Evolutionary conservation across 805 yeast genomes (phyloP).

Genomic region (Metschnikowia santaceciliae): DNA sequence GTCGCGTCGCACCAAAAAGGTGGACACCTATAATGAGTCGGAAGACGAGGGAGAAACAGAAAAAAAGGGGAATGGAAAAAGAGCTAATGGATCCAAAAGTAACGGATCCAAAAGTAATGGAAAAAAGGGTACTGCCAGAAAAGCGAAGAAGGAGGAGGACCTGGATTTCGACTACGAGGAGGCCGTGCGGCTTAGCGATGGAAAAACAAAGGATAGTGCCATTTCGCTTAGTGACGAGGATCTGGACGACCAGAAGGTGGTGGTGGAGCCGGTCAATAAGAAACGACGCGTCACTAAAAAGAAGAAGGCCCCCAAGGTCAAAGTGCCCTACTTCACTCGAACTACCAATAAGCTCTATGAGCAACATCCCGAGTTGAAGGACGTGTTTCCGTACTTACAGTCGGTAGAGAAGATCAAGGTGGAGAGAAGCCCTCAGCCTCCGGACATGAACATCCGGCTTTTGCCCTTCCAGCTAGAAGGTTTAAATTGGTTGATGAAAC

Average conservation of each 20-base stretch:
- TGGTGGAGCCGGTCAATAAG: constrained; percentile 16
- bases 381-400: constrained; percentile 65
- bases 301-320: constrained; percentile 47
- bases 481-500: constrained; percentile 78
- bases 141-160: neutral
- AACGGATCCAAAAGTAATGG: neutral
- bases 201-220: constrained; percentile 15
- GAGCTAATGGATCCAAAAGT: neutral
- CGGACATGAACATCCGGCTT: constrained; percentile 64
- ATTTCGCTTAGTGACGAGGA: constrained; percentile 28
- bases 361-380: constrained; percentile 73
- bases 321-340: constrained; percentile 64
- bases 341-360: constrained; percentile 65
- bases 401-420: constrained; percentile 44
- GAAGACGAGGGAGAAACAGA: constrained; percentile 2
- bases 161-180: constrained; percentile 7
- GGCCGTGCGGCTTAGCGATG: neutral
- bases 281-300: constrained; percentile 23
- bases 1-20: constrained; percentile 8
- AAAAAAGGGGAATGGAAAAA: neutral
- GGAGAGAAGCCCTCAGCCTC: constrained; percentile 68
- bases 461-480: constrained; percentile 95
- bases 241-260: constrained; percentile 10
- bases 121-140: neutral
- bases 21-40: constrained; percentile 22